These are phyloP conservation scores for Globisporangium cederbergense DNA, from an alignment of 352 stramenopile genomes.

Conservation along the genomic window DNA sequence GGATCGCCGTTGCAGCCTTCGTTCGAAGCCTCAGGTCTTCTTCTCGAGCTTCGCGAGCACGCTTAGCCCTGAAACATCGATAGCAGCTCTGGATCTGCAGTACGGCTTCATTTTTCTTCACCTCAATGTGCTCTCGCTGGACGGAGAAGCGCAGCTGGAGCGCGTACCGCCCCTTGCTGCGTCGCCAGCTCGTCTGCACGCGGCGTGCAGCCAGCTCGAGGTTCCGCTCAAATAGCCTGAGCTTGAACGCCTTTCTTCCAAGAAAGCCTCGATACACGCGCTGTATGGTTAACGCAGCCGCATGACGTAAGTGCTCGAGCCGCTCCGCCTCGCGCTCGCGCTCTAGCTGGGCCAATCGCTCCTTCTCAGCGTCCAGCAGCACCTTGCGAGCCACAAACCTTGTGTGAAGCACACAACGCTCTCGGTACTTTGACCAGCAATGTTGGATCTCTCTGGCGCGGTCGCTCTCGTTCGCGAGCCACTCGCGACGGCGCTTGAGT, in stretches of 20 bases:
- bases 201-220: conserved; percentile 33
- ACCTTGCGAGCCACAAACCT: conserved; percentile 29
- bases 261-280: conserved; percentile 39
- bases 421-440: conserved; percentile 25
- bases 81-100: conserved; percentile 41
- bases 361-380: conserved; percentile 27
- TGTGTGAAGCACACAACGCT: conserved; percentile 12
- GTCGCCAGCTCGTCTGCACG: conserved; percentile 50
- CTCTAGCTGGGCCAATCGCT: conserved; percentile 23
- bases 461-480: conserved; percentile 20
- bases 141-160: conserved; percentile 51
- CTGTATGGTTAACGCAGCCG: conserved; percentile 30
- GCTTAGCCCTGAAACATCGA: conserved; percentile 24
- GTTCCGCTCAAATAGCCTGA: conserved; percentile 12
- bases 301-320: conserved; percentile 13
- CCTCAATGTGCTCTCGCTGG: conserved; percentile 33
- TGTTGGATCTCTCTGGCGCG: conserved; percentile 18
- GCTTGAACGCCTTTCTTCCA: conserved; percentile 21
- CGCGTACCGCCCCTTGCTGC: conserved; percentile 34
- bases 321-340: conserved; percentile 17
- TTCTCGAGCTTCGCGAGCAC: not conserved
- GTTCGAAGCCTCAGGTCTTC: not conserved
- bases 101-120: conserved; percentile 23
- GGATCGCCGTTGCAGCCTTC: conserved; percentile 32
- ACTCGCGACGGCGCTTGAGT: conserved; percentile 6